Evolutionary conservation across 1,284 basidiomycete genomes (phyloP).

Genomic region (Cystobasidium pallidum): DNA sequence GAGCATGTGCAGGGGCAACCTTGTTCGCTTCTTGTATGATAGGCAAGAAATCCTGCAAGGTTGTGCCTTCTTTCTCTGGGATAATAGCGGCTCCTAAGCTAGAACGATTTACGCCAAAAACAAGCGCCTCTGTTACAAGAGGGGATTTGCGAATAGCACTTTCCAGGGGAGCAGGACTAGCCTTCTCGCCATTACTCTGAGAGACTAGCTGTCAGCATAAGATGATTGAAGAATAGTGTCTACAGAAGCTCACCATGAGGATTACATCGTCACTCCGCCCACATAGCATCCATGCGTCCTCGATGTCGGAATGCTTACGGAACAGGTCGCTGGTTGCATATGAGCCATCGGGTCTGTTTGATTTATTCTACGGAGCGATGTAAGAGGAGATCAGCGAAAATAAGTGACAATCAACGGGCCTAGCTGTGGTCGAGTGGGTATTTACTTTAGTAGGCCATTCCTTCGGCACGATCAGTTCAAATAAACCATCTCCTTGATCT

Average conservation of each 20-base stretch:
- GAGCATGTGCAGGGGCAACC: conserved; percentile 63
- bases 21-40: conserved; percentile 63
- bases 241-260: conserved; percentile 54
- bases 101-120: conserved; percentile 65
- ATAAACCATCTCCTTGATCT: conserved; percentile 58
- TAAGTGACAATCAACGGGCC: neutral
- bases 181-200: conserved; percentile 63
- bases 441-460: conserved; percentile 64
- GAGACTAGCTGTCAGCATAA: neutral
- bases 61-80: conserved; percentile 59
- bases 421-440: neutral
- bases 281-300: conserved; percentile 63
- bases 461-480: conserved; percentile 64
- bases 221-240: neutral
- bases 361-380: conserved; percentile 56
- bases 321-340: conserved; percentile 68
- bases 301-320: conserved; percentile 59
- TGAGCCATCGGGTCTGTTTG: conserved; percentile 64
- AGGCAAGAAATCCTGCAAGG: conserved; percentile 58
- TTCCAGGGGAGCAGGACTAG: conserved; percentile 63
- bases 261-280: conserved; percentile 68
- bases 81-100: conserved; percentile 65
- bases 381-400: neutral
- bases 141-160: conserved; percentile 59
- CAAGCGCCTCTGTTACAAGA: conserved; percentile 62